Evolutionary conservation across 805 yeast genomes (phyloP).

Genomic region (Teunomyces lycoperdinae): DNA sequence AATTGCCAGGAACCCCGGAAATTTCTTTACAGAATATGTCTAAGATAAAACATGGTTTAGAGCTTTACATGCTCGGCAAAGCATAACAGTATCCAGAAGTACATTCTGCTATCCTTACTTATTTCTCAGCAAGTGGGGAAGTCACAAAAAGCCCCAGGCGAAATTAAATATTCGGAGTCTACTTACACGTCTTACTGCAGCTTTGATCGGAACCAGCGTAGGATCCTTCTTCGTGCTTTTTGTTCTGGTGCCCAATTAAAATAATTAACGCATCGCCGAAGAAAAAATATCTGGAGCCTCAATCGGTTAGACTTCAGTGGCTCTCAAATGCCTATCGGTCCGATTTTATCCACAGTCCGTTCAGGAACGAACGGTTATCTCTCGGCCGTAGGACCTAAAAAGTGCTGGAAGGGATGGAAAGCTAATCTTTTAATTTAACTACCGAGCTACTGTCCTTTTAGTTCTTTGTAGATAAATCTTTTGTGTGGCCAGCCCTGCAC

Average conservation of each 20-base stretch:
- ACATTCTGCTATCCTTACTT: not conserved
- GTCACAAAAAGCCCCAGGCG: not conserved
- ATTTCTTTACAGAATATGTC: too few relatives aligned
- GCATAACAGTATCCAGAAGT: not conserved
- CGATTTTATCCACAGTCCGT: not conserved
- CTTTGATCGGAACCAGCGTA: not conserved
- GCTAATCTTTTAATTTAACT: not conserved
- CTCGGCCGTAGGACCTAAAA: not conserved
- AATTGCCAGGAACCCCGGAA: not conserved
- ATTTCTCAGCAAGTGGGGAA: not conserved
- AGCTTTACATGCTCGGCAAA: not conserved
- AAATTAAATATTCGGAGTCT: not conserved
- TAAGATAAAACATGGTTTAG: not conserved
- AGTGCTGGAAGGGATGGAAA: not conserved
- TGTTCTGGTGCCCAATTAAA: not conserved
- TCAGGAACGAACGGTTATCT: not conserved
- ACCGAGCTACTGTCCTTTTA: not conserved
- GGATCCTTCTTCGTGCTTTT: not conserved
- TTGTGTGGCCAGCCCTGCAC: not conserved
- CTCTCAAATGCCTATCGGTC: not conserved
- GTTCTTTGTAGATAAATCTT: not conserved
- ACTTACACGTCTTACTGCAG: not conserved
- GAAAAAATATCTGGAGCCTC: not conserved
- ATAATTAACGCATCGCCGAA: conserved; percentile 1
- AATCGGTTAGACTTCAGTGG: not conserved